These are phyloP conservation scores for Ophiostoma sp. DNA, from an alignment of 2,329 filamentous ascomycete species.

Conservation along the genomic window DNA sequence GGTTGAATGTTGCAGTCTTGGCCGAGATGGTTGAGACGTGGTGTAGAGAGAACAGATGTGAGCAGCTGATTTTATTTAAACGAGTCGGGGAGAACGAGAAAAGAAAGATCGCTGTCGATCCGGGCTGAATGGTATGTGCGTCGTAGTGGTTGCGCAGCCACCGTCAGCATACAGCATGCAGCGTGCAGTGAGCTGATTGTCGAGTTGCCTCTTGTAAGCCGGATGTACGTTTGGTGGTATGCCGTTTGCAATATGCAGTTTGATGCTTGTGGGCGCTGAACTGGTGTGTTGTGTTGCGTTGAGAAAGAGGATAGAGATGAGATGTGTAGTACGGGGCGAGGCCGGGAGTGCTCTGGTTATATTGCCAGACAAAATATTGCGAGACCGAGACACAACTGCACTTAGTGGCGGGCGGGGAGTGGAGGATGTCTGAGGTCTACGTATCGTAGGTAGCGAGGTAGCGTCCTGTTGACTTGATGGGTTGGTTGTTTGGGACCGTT, in stretches of 20 bases:
- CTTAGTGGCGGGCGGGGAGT: conserved; percentile 1
- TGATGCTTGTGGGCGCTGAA: background rate
- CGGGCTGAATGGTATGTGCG: background rate
- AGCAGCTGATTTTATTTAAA: background rate
- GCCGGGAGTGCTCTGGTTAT: background rate
- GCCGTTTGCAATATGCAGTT: background rate
- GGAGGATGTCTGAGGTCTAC: background rate
- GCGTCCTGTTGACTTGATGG: background rate
- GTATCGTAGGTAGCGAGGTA: too few relatives aligned
- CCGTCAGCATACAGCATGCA: conserved; percentile 7
- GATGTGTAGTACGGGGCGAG: background rate
- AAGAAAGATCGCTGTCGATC: background rate
- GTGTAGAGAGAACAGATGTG: background rate
- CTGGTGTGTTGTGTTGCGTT: background rate
- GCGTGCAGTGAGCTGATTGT: background rate
- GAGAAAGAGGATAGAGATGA: background rate
- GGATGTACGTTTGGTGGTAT: background rate
- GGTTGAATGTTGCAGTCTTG: background rate
- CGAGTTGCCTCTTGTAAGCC: conserved; percentile 4
- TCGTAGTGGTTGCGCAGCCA: conserved; percentile 6
- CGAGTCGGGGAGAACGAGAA: background rate
- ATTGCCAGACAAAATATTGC: background rate
- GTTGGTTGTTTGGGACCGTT: background rate
- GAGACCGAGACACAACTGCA: conserved; percentile 6
- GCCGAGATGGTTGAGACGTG: background rate